Evolutionary conservation across 139 green algal species (phyloP), one percentile per base, ranked within the genome.

Genomic region (Tetraselmis chui): DNA sequence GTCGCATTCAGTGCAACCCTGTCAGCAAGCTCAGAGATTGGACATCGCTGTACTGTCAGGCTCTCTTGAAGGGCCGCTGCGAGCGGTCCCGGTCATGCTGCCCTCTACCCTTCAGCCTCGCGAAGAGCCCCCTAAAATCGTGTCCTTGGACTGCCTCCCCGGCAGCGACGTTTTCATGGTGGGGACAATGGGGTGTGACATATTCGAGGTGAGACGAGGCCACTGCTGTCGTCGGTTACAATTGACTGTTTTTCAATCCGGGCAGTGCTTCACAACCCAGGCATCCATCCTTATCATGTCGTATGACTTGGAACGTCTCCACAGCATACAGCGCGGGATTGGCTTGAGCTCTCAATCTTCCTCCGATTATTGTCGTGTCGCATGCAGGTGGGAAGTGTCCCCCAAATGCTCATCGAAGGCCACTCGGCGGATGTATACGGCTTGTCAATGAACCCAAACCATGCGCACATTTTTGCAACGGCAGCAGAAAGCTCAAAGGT

Each of bases 341-440:
- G n/a, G n/a, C n/a, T n/a, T n/a, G n/a, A n/a, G n/a, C n/a, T n/a
- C n/a, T n/a, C n/a, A n/a, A n/a, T n/a, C n/a, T n/a, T n/a, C n/a
- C n/a, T n/a, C n/a, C n/a, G n/a, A n/a, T n/a, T n/a, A n/a, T n/a
- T n/a, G n/a, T n/a, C n/a, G n/a, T n/a, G 45, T 18, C 18, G 45
- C 45, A 67, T 67, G 45, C 45, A 67, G 45, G 45, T 67, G 5
- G 45, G 18, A 25, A 67, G 18, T 18, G 45, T 25, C 45, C 45
- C 45, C 87, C 81, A 90, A 0, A 76, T 89, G 22, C 74, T 92
- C n/a, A 84, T 94, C 78, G 82, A 92, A 77, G 91, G 91, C 27
- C 90, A 95, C 85, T 83, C 75, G 32, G 86, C 81, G 30, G 89
- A 93, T 81, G 81, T 94, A 28, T 92, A 87, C 76, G 59, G 32